Evolutionary conservation across 2,329 filamentous ascomycete genomes (phyloP).

Genomic region (Botrytis cinerea): DNA sequence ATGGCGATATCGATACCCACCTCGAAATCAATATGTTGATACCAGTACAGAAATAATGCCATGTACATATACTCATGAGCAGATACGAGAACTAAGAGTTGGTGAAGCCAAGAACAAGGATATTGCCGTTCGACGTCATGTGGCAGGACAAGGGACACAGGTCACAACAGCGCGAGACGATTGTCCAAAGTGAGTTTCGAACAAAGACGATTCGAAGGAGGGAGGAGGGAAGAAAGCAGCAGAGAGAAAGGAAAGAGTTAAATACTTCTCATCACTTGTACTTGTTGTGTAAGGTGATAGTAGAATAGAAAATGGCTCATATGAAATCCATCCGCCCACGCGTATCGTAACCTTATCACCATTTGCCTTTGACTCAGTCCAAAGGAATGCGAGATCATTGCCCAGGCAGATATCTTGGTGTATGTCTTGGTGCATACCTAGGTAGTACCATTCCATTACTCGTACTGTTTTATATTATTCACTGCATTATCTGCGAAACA

Average conservation of each 20-base stretch:
- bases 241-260: not conserved
- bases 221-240: no score
- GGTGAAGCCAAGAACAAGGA: slow-evolving; percentile 15
- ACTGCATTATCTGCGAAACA: not conserved
- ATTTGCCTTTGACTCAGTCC: not conserved
- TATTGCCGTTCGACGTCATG: slow-evolving; percentile 19
- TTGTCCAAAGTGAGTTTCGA: not conserved
- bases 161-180: not conserved
- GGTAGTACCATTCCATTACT: not conserved
- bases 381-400: not conserved
- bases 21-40: not conserved
- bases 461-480: not conserved
- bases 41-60: not conserved
- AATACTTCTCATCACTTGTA: not conserved
- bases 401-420: not conserved
- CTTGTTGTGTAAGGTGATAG: not conserved
- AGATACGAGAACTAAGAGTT: slow-evolving; percentile 2
- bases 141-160: not conserved
- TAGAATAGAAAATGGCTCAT: not conserved
- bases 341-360: not conserved
- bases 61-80: not conserved
- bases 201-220: not conserved
- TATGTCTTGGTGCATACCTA: not conserved
- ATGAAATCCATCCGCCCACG: not conserved
- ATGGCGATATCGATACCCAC: slow-evolving; percentile 12